Conservation (phyloP, 371 early-diverging fungal genomes). For the Actinomucor elegans region DNA sequence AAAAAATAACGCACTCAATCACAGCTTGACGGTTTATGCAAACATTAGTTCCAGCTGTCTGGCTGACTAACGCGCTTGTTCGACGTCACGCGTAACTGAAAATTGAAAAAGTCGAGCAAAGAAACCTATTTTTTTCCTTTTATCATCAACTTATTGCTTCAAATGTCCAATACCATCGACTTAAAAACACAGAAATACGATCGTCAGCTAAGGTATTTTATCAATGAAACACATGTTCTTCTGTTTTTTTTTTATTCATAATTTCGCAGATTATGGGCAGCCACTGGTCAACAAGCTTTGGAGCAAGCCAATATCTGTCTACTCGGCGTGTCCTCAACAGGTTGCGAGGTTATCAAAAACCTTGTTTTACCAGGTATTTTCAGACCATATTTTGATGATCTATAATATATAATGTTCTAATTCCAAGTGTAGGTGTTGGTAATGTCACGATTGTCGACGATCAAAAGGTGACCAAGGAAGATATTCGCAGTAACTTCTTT, state of each 20-base stretch:
- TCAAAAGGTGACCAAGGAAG: conserved; percentile 58
- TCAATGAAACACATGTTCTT: not conserved
- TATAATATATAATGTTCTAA: not conserved
- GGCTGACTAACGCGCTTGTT: too few relatives aligned
- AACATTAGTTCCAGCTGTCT: too few relatives aligned
- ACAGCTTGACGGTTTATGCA: too few relatives aligned
- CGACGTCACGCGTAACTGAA: too few relatives aligned
- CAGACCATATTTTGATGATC: not conserved
- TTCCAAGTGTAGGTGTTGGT: conserved; percentile 71
- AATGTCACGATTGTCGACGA: conserved; percentile 83
- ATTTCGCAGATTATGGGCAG: conserved; percentile 82
- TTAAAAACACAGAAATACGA: conserved; percentile 86
- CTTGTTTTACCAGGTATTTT: conserved; percentile 94
- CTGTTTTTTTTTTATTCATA: not conserved
- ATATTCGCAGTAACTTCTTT: conserved; percentile 90
- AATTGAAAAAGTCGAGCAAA: too few relatives aligned
- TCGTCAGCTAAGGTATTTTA: conserved; percentile 78
- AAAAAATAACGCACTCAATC: too few relatives aligned
- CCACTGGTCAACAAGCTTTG: conserved; percentile 86
- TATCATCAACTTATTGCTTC: too few relatives aligned
- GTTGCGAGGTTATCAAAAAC: conserved; percentile 92
- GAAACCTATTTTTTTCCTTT: too few relatives aligned
- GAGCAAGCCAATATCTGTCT: conserved; percentile 82
- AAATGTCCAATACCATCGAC: too few relatives aligned
- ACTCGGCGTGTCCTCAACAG: conserved; percentile 80